Base-by-base conservation (phyloP, 331 rosid species). In the Dryas integrifolia region DNA sequence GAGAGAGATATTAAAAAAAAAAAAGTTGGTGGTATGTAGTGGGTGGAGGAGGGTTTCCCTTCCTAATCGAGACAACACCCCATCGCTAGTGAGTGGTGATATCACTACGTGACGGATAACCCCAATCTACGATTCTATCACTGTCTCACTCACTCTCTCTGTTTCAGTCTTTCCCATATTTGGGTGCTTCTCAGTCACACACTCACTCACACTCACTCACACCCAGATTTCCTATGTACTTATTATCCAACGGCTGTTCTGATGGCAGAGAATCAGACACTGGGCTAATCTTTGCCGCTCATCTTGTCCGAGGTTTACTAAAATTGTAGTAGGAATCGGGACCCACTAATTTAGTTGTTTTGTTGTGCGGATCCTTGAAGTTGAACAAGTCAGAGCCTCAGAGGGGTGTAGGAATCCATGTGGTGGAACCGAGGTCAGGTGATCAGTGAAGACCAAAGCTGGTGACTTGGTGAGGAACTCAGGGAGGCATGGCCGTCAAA, bases 81-180 rank as follows among this genome's bases (percentile, higher is more conserved):
- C 87, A 92, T 92, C 96, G 88, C 59, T 58, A 92, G 83, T 75
- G 94, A 85, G 97, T 92, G 97, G 97, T 79, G 56, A 79, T 30
- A 72, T 40, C 87, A 78, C 74, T 63, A 79, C 83, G 67, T 1
- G 75, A 84, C 81, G 67, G 76, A 30, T 3, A 9, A 46, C 56
- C 74, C 78, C 58, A 43, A 49, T 76, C 81, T 38, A 51, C 55
- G 48, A 67, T 15, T 10, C 21, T n/a, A 10, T 55, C 41, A 1
- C 64, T 30, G 5, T 26, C 64, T 58, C 41, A 11, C 15, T 14
- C 14, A 46, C 13, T 38, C 57, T n/a, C 67, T 38, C 66, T 12
- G 44, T 43, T 52, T 40, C 63, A 15, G 47, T 8, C 21, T 38
- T 15, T 49, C 52, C 9, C 57, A 18, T 21, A 11, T 49, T 70